These are phyloP conservation scores for Trichosanthes truncata DNA, from an alignment of 306 rosid species.

Conservation along the genomic window DNA sequence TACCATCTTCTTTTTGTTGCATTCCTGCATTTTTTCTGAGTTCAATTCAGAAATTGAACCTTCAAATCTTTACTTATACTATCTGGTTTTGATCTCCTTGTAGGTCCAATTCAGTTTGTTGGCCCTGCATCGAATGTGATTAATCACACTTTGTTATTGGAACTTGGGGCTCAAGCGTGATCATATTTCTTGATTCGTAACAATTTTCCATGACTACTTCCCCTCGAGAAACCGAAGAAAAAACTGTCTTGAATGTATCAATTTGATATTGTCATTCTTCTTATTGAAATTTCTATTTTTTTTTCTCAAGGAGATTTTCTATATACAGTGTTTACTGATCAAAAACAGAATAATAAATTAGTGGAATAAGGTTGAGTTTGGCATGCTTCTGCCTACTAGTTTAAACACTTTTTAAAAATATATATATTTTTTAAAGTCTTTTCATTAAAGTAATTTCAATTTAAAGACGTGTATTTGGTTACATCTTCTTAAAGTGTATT, in stretches of 20 bases:
- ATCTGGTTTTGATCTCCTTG: neutral
- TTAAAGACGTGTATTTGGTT: too few species aligned
- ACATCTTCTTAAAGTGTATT: too few species aligned
- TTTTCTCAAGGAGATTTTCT: neutral
- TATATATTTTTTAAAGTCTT: too few species aligned
- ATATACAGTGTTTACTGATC: neutral
- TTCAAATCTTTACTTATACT: neutral
- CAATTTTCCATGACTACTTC: neutral
- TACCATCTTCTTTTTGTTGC: neutral
- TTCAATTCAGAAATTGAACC: constrained; percentile 7
- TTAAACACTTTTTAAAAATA: too few species aligned
- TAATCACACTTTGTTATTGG: constrained; percentile 79
- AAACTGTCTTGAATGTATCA: neutral
- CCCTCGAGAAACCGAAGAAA: neutral
- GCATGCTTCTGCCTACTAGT: too few species aligned
- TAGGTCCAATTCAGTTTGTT: constrained; percentile 84
- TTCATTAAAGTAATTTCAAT: too few species aligned
- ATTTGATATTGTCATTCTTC: neutral
- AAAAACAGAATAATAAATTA: neutral
- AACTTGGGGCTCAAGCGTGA: constrained; percentile 23
- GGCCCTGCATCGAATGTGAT: constrained; percentile 69
- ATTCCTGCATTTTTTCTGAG: neutral
- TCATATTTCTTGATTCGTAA: neutral
- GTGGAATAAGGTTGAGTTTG: neutral
- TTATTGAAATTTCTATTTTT: neutral